Evolutionary conservation across 495 filamentous ascomycete species (phyloP).

Genomic region (Penicillium malachiteum): DNA sequence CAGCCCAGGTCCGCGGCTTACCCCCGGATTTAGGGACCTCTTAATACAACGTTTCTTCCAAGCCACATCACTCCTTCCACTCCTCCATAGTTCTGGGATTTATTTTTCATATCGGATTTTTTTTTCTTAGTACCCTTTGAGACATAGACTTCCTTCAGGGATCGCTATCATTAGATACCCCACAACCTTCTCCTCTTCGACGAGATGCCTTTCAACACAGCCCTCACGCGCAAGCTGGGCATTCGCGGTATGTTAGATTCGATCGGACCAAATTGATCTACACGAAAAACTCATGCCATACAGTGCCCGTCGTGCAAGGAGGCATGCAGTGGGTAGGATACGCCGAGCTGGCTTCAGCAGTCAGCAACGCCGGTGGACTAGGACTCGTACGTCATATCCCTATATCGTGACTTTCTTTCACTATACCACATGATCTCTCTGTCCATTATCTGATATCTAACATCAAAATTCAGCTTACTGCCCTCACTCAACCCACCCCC

Average conservation of each 20-base stretch:
- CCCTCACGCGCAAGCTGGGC: conserved; percentile 82
- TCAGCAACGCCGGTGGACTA: conserved; percentile 92
- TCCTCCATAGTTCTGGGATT: neutral
- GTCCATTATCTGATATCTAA: conserved; percentile 8
- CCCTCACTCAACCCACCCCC: conserved; percentile 90
- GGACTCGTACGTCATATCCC: conserved; percentile 59
- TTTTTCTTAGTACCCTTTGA: neutral
- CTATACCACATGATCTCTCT: neutral
- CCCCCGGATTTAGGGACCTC: neutral
- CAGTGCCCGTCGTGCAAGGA: conserved; percentile 96
- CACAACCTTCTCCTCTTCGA: neutral
- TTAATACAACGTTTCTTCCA: conserved; percentile 1
- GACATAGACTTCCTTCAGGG: neutral
- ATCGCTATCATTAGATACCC: too few species aligned
- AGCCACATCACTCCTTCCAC: neutral
- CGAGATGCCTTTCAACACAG: conserved; percentile 88
- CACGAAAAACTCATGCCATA: conserved; percentile 4
- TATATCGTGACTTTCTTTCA: neutral
- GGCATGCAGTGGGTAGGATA: conserved; percentile 94
- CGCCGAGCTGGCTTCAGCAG: conserved; percentile 88
- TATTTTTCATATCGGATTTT: neutral
- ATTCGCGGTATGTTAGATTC: conserved; percentile 66
- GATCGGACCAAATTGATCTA: neutral
- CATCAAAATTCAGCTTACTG: conserved; percentile 58
- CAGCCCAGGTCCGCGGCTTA: conserved; percentile 30